phyloP scores from a whole-genome alignment of 441 rosid species.

The Pelargonium australe region DNA sequence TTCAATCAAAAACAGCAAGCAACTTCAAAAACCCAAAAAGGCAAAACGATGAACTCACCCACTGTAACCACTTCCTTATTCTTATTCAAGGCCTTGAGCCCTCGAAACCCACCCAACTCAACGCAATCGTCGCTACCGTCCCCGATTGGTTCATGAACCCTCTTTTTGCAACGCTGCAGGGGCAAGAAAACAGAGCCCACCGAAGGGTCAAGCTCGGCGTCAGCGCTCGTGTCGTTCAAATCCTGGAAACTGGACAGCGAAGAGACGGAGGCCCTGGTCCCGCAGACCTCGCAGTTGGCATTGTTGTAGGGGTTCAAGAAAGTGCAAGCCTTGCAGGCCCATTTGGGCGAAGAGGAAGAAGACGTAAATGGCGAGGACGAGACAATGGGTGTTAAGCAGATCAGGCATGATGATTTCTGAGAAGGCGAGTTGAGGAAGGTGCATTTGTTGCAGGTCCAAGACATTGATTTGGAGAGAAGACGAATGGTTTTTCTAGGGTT shows the following conservation, averaged over 20 bases:
- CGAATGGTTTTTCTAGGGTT: background rate
- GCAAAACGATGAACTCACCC: constrained; percentile 29
- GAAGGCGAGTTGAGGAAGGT: constrained; percentile 80
- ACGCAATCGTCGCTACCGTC: constrained; percentile 20
- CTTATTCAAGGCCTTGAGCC: constrained; percentile 6
- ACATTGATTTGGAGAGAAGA: background rate
- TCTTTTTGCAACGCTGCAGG: constrained; percentile 57
- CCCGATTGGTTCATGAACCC: constrained; percentile 32
- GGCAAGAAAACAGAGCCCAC: constrained; percentile 87
- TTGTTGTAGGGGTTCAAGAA: constrained; percentile 67
- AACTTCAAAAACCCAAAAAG: constrained; percentile 8
- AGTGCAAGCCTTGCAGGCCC: constrained; percentile 94
- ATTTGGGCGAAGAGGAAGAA: constrained; percentile 33
- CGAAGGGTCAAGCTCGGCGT: constrained; percentile 42
- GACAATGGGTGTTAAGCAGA: constrained; percentile 49
- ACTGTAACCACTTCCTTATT: constrained; percentile 30
- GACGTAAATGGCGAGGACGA: constrained; percentile 26
- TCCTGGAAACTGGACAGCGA: constrained; percentile 45
- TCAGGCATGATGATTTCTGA: constrained; percentile 48
- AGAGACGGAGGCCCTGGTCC: constrained; percentile 41
- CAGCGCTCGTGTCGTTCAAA: constrained; percentile 39
- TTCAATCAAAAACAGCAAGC: background rate
- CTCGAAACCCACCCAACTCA: constrained; percentile 18
- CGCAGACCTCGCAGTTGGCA: constrained; percentile 58
- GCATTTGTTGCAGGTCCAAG: constrained; percentile 78